Conservation (phyloP, 306 rosid genomes). For the Sesbania bispinosa region DNA sequence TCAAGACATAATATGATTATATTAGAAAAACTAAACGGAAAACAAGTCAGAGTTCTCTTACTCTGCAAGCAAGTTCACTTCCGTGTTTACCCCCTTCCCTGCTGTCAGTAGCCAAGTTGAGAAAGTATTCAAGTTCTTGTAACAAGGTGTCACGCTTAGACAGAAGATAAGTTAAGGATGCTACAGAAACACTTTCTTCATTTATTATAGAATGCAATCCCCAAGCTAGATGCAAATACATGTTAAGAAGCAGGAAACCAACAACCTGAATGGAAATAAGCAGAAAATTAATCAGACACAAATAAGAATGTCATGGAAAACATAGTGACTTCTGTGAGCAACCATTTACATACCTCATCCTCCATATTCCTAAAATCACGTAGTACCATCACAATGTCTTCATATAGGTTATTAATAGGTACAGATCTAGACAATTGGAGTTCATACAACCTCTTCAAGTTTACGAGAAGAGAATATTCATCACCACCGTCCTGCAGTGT, state of each 20-base stretch:
- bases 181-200: constrained; percentile 52
- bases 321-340: constrained; percentile 18
- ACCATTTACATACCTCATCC: constrained; percentile 63
- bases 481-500: constrained; percentile 87
- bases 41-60: constrained; percentile 39
- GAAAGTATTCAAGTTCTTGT: constrained; percentile 61
- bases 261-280: constrained; percentile 57
- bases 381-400: constrained; percentile 60
- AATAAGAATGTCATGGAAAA: not conserved
- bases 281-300: constrained; percentile 31
- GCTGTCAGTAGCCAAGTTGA: constrained; percentile 48
- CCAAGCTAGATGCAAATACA: constrained; percentile 73
- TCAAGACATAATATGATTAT: not conserved
- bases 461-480: constrained; percentile 90
- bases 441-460: constrained; percentile 86
- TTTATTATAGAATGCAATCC: constrained; percentile 50
- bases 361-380: constrained; percentile 60
- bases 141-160: constrained; percentile 57
- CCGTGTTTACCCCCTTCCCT: constrained; percentile 46
- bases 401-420: constrained; percentile 56
- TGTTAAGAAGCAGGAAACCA: constrained; percentile 76
- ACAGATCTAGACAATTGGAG: constrained; percentile 69
- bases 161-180: constrained; percentile 54
- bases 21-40: constrained; percentile 13
- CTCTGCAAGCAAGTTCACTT: constrained; percentile 77